Evolutionary conservation across 805 yeast species (phyloP).

Genomic region (Metschnikowia drakensbergensis): DNA sequence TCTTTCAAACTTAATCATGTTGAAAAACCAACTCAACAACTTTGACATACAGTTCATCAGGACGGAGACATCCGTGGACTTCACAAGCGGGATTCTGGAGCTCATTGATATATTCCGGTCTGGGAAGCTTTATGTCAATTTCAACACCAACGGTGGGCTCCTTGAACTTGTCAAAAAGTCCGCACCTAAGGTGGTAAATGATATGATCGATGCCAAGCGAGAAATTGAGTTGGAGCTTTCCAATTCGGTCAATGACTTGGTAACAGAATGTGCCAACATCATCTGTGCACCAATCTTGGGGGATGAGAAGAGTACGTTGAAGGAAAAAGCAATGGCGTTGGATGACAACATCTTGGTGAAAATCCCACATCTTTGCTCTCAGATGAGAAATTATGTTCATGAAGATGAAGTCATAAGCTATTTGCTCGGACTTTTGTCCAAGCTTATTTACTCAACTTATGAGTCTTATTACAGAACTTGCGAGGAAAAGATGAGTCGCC

Average conservation of each 20-base stretch:
- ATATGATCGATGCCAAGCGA: slow-evolving; percentile 70
- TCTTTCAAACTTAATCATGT: slow-evolving; percentile 64
- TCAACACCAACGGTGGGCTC: slow-evolving; percentile 31
- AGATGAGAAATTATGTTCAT: slow-evolving; percentile 50
- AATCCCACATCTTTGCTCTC: slow-evolving; percentile 52
- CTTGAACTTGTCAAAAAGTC: slow-evolving; percentile 57
- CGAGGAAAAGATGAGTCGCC: slow-evolving; percentile 21
- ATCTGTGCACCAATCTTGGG: slow-evolving; percentile 44
- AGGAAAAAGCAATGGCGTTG: slow-evolving; percentile 37
- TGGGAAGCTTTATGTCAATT: slow-evolving; percentile 45
- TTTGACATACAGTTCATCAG: slow-evolving; percentile 78
- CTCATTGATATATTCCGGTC: slow-evolving; percentile 36
- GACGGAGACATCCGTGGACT: slow-evolving; percentile 73
- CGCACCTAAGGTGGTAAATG: slow-evolving; percentile 74
- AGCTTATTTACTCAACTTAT: slow-evolving; percentile 55
- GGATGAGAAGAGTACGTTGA: slow-evolving; percentile 17
- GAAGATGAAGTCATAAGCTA: slow-evolving; percentile 45
- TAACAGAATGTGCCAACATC: slow-evolving; percentile 44
- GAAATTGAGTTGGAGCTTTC: slow-evolving; percentile 75
- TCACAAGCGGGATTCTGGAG: slow-evolving; percentile 61
- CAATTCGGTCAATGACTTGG: slow-evolving; percentile 63
- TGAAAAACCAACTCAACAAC: slow-evolving; percentile 63
- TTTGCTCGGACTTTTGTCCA: slow-evolving; percentile 34
- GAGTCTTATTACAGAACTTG: slow-evolving; percentile 45
- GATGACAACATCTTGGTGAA: slow-evolving; percentile 48